Evolutionary conservation across 176 grass and related monocot genomes (phyloP).

Genomic region (Carex kokanica): DNA sequence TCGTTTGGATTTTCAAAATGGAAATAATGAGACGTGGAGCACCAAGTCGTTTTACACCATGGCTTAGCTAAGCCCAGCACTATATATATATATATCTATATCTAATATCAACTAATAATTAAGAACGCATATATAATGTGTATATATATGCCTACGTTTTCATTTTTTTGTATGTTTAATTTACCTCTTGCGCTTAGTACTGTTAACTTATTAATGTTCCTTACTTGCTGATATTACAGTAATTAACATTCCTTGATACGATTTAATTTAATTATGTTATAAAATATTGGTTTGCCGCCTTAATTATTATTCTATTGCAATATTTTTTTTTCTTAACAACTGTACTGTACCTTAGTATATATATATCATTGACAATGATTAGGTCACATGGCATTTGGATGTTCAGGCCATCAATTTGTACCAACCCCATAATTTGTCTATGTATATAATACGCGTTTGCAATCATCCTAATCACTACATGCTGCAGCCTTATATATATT

Average conservation of each 20-base stretch:
- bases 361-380: constrained; percentile 1
- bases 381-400: constrained; percentile 14
- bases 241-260: not conserved
- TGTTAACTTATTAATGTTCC: not conserved
- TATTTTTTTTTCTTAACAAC: not conserved
- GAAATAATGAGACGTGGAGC: too few relatives aligned
- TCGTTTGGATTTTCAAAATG: too few relatives aligned
- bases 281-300: not conserved
- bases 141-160: not conserved
- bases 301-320: not conserved
- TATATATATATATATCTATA: too few relatives aligned
- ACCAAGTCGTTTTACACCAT: too few relatives aligned
- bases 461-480: constrained; percentile 8
- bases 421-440: not conserved
- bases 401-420: constrained; percentile 12
- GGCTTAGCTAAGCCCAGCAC: too few relatives aligned
- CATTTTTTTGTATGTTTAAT: not conserved
- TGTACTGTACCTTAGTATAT: not conserved
- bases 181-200: not conserved
- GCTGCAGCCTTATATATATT: not conserved
- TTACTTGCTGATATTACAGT: not conserved
- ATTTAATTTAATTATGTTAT: not conserved
- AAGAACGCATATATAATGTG: too few relatives aligned
- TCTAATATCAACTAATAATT: too few relatives aligned
- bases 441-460: not conserved